Evolutionary conservation across 306 rosid species (phyloP), one percentile per base, ranked within the genome.

Genomic region (Acacia acuminata): DNA sequence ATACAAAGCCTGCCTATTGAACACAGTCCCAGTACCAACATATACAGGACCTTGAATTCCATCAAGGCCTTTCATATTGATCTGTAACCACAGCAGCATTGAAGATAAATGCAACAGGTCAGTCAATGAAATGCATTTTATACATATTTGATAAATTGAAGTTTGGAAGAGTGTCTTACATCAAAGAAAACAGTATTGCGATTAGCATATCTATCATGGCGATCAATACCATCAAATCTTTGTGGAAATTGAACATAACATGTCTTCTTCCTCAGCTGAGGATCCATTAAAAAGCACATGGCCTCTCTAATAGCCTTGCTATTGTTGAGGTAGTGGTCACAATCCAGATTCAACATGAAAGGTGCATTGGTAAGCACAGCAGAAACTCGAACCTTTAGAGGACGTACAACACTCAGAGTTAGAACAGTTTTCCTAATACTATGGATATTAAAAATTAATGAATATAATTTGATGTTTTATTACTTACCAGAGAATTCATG

Each of bases 241-340:
- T 95, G 99, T 36, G 98, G 99, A 88, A 95, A 95, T 80, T 95
- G 99, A 53, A 93, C 94, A 88, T 95, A 95, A 67, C 97, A 93
- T 42, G 92, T 87, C 77, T 81, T 80, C 83, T 93, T 94, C 11
- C 99, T 98, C 0, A 91, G 91, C 19, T 88, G 91, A 38, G 88
- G 88, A 70, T 95, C 98, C 98, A 95, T 95, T 89, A 93, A 83
- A 86, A 95, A 95, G 83, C 98, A 95, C 98, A 93, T 95, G 25
- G 96, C 98, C 75, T 95, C 99, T 16, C 92, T 87, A 15, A 92
- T 4, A n/a, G 97, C 99, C 85, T 93, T 93, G 96, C 99, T 87
- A 74, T 95, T 93, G 82, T 92, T 85, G 83, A 95, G 71, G 86
- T 92, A 95, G 88, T 93, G 96, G 51, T 95, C 97, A 80, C 97